These are phyloP conservation scores for Trifolium dubium DNA, from an alignment of 306 rosid genomes.

Conservation along the genomic window DNA sequence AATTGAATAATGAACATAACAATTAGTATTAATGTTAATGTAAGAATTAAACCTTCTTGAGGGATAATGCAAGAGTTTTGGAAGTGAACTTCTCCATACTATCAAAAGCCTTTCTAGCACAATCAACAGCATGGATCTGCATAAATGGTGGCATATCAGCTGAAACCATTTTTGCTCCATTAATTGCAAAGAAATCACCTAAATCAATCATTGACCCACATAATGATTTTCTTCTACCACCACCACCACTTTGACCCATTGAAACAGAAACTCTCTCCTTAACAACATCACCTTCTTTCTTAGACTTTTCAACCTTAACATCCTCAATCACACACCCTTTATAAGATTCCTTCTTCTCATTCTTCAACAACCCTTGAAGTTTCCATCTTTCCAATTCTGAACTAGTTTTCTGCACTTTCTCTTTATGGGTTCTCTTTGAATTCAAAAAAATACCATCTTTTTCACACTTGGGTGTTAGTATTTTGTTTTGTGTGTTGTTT, in stretches of 20 bases:
- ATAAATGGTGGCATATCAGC: constrained; percentile 97
- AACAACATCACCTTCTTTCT: constrained; percentile 40
- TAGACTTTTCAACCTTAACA: constrained; percentile 42
- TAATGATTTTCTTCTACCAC: constrained; percentile 74
- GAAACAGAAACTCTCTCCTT: constrained; percentile 52
- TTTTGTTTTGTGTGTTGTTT: background rate
- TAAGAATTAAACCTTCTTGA: constrained; percentile 64
- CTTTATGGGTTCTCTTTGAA: constrained; percentile 42
- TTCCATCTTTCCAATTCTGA: constrained; percentile 55
- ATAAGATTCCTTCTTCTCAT: constrained; percentile 40
- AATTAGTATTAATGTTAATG: background rate
- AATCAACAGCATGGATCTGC: constrained; percentile 97
- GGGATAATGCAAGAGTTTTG: constrained; percentile 82
- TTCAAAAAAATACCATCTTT: constrained; percentile 31
- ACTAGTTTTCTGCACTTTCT: constrained; percentile 37
- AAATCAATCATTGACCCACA: constrained; percentile 63
- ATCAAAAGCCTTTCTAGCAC: constrained; percentile 78
- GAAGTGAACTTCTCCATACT: constrained; percentile 95
- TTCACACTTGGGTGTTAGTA: background rate
- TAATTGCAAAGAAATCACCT: constrained; percentile 66
- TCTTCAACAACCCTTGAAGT: constrained; percentile 44
- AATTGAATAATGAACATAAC: background rate
- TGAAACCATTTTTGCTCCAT: constrained; percentile 78
- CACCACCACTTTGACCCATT: constrained; percentile 46
- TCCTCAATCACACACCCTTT: constrained; percentile 27